Percentiles rank a stretch among this genome's conserved stretches.
These are phyloP conservation scores for Miamiensis avidus DNA, from an alignment of 169 alveolate genomes.

Conservation along the genomic window DNA sequence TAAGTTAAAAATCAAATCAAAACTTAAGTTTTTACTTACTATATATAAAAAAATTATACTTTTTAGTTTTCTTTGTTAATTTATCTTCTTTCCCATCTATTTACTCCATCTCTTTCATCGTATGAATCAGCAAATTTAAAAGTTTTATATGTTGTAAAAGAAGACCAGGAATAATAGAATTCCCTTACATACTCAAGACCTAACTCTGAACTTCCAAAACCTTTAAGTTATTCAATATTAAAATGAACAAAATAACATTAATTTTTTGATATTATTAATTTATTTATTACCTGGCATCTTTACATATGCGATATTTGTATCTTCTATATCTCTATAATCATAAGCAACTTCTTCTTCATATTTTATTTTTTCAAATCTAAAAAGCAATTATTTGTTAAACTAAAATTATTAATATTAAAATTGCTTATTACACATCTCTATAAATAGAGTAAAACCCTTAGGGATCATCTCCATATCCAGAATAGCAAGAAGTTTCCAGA, in stretches of 20 bases:
- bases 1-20: too few relatives aligned
- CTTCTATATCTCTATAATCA: constrained; percentile 38
- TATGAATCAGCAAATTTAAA: constrained; percentile 65
- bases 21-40: too few relatives aligned
- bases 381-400: neutral
- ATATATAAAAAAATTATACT: neutral
- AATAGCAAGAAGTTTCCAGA: constrained; percentile 28
- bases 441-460: constrained; percentile 56
- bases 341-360: constrained; percentile 61
- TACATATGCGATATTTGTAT: constrained; percentile 42
- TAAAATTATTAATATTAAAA: too few relatives aligned
- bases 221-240: neutral
- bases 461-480: constrained; percentile 40
- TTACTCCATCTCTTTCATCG: constrained; percentile 60
- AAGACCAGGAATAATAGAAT: constrained; percentile 63
- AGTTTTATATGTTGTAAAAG: constrained; percentile 57
- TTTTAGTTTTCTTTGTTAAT: constrained; percentile 65
- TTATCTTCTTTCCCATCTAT: constrained; percentile 56
- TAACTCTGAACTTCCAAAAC: constrained; percentile 53
- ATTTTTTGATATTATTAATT: neutral
- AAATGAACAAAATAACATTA: neutral
- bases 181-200: constrained; percentile 49
- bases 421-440: constrained; percentile 25
- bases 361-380: constrained; percentile 50
- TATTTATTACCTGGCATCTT: constrained; percentile 45